Evolutionary conservation across 2,329 filamentous ascomycete genomes (phyloP), one percentile per base, ranked within the genome.

Genomic region (Pseudocercospora fijiensis): DNA sequence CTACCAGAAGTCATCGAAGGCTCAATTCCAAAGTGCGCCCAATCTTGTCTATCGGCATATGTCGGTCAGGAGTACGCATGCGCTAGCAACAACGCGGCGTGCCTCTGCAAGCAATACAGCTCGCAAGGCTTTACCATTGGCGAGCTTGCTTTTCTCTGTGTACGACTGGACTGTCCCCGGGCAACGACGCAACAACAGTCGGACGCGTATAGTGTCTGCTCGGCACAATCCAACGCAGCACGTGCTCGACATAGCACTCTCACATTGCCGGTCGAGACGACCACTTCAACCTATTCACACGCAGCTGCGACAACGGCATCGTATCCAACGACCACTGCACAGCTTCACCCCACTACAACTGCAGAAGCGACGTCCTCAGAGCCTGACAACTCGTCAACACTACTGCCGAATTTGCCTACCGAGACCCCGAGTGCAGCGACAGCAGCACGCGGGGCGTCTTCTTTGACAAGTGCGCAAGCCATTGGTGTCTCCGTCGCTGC

Each of bases 21-120:
- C 30, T 58, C 63, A 9, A 65, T 76, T 11, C 73, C 74, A 20
- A 37, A 45, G 6, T 76, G 75, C 57, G 75, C 75, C 4, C 67
- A 71, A 27, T 28, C 67, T 22, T 76, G 75, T 57, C 60, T 76
- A 1, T 60, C 62, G 6, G 60, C 65, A 13, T 72, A 71, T 41
- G 68, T 75, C 37, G 47, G 55, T 16, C 55, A 70, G 33, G 58
- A 69, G 26, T 75, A 66, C 43, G 62, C 53, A 41, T 73, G 71
- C 30, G 51, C 62, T 2, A 43, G 59, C 5, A 58, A 62, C 51
- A 68, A 73, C 49, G 58, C 72, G 10, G 58, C 62, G 1, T 76
- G 75, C 60, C 60, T 76, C 8, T 76, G 75, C 64, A 69, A 68
- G 22, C 43, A 67, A 27, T 76, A 76, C 64, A 73, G 73, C 65